These are phyloP conservation scores for Dothiorella sarmentorum DNA, from an alignment of 2,329 filamentous ascomycete species.

Conservation along the genomic window DNA sequence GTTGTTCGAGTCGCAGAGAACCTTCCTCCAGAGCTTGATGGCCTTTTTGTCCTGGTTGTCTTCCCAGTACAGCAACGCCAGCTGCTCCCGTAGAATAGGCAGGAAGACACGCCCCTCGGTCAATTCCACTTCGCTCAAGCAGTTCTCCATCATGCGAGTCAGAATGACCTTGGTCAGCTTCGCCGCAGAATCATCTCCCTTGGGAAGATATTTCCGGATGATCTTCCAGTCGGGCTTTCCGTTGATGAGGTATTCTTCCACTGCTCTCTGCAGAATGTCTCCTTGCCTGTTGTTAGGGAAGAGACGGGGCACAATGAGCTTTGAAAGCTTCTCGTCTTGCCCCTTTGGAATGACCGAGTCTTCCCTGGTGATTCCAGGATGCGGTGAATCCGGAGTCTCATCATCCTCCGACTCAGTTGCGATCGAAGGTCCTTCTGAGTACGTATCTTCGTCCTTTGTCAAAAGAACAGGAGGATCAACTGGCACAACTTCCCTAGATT, in stretches of 20 bases:
- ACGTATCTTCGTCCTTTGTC: slow-evolving; percentile 1
- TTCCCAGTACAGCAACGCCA: slow-evolving; percentile 6
- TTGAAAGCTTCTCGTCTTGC: background rate
- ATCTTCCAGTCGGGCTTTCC: slow-evolving; percentile 2
- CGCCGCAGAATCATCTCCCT: background rate
- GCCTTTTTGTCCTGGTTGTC: slow-evolving; percentile 7
- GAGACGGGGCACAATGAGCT: background rate
- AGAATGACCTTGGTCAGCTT: background rate
- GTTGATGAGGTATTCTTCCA: slow-evolving; percentile 1
- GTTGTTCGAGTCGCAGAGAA: background rate
- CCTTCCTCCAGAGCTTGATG: slow-evolving; percentile 13
- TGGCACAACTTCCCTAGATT: background rate
- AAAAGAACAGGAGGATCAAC: slow-evolving; percentile 1
- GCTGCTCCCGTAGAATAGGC: slow-evolving; percentile 2
- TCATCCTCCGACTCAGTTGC: background rate
- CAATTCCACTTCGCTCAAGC: slow-evolving; percentile 2
- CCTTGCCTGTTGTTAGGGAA: slow-evolving; percentile 4
- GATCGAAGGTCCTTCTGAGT: background rate
- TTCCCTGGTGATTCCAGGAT: background rate
- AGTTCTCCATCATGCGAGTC: slow-evolving; percentile 5
- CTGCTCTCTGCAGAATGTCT: background rate
- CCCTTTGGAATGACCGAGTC: slow-evolving; percentile 9
- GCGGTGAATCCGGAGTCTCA: background rate
- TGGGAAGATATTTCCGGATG: slow-evolving; percentile 3
- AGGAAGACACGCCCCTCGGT: background rate